phyloP scores from a whole-genome alignment of 1,284 basidiomycete genomes.

The Cryptococcus jaspeensis region DNA sequence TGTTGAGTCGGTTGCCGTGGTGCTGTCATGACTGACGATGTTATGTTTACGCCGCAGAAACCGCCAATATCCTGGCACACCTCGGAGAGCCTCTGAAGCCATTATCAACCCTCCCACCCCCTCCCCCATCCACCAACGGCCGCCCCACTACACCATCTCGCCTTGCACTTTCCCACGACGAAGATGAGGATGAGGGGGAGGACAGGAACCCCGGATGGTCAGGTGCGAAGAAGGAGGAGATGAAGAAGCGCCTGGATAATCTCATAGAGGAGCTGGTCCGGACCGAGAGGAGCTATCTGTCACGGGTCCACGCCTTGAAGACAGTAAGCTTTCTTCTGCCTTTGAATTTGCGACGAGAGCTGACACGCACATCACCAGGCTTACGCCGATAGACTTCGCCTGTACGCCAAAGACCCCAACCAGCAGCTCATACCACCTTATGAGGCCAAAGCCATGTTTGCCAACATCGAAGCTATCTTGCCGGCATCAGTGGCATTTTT shows the following conservation, averaged over 20 bases:
- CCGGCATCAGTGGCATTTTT: conserved; percentile 86
- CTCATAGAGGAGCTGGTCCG: conserved; percentile 47
- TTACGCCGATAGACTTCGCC: conserved; percentile 86
- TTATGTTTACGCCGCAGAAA: conserved; percentile 26
- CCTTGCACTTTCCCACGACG: conserved; percentile 6
- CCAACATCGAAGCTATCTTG: conserved; percentile 85
- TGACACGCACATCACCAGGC: conserved; percentile 48
- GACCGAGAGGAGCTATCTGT: conserved; percentile 48
- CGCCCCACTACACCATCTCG: conserved; percentile 26
- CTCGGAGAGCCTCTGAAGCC: conserved; percentile 40
- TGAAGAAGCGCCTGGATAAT: conserved; percentile 26
- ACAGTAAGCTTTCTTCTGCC: conserved; percentile 24
- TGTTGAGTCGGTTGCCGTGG: neutral
- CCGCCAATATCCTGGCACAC: conserved; percentile 34
- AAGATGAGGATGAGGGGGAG: conserved; percentile 15
- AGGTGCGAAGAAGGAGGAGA: conserved; percentile 31
- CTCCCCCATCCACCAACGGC: conserved; percentile 10
- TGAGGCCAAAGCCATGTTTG: conserved; percentile 88
- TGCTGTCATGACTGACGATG: neutral
- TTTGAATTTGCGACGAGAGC: neutral
- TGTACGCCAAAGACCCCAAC: conserved; percentile 77
- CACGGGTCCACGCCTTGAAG: conserved; percentile 44
- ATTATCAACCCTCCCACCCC: conserved; percentile 27
- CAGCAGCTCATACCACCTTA: conserved; percentile 83
- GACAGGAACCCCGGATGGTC: conserved; percentile 19